phyloP scores from a whole-genome alignment of 2,329 filamentous ascomycete species.

The Botrytis medusae region DNA sequence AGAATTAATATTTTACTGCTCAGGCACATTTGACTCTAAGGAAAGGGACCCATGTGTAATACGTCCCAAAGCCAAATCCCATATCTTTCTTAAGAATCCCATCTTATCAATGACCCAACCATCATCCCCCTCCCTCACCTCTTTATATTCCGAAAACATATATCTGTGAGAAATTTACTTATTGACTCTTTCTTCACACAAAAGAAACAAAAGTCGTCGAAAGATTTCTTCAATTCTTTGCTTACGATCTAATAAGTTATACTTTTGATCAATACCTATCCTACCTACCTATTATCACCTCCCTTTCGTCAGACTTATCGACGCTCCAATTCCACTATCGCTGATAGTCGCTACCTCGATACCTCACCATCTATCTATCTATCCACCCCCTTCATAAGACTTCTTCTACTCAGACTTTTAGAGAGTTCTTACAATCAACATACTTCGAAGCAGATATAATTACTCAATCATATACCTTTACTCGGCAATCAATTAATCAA shows the following conservation, averaged over 20 bases:
- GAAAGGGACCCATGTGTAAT: constrained; percentile 2
- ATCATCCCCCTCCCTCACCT: background rate
- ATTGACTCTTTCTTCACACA: background rate
- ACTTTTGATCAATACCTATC: background rate
- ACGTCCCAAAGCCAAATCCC: constrained; percentile 14
- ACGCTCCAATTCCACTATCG: background rate
- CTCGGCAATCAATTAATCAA: background rate
- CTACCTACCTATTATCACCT: background rate
- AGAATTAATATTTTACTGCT: background rate
- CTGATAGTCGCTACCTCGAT: background rate
- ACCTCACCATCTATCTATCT: background rate
- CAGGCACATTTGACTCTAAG: constrained; percentile 9
- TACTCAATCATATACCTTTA: background rate
- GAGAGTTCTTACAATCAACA: background rate
- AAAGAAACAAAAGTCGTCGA: background rate
- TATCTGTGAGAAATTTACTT: background rate
- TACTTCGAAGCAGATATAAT: background rate
- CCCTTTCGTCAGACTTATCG: background rate
- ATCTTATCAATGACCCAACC: constrained; percentile 10
- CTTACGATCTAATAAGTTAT: background rate
- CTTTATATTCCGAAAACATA: background rate
- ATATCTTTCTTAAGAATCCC: constrained; percentile 22
- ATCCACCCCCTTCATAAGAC: background rate
- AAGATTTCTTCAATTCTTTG: background rate
- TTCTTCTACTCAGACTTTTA: background rate